These are phyloP conservation scores for Nitzschia putrida DNA, from an alignment of 108 stramenopile genomes.

Conservation along the genomic window DNA sequence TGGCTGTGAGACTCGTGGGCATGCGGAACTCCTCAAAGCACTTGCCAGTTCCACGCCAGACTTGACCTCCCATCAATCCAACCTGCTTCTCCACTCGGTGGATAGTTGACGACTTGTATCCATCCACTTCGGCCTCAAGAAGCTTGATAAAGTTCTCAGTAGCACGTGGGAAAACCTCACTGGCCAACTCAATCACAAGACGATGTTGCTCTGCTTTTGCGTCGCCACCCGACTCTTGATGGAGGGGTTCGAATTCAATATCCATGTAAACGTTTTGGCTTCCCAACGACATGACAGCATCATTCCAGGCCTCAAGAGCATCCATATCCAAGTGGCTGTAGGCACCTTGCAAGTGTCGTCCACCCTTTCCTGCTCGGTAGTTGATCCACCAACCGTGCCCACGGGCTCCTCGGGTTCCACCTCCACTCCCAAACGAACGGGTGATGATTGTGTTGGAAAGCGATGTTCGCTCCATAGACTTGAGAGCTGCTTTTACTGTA, in stretches of 20 bases:
- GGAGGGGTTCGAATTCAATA: conserved; percentile 33
- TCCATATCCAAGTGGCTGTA: conserved; percentile 67
- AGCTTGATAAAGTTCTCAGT: conserved; percentile 62
- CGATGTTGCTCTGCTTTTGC: conserved; percentile 33
- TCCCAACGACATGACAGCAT: conserved; percentile 58
- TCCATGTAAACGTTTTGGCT: conserved; percentile 42
- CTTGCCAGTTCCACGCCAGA: conserved; percentile 48
- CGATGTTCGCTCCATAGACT: too few relatives aligned
- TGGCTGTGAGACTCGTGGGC: conserved; percentile 25
- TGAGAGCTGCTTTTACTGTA: too few relatives aligned
- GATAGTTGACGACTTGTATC: conserved; percentile 54
- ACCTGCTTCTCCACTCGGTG: conserved; percentile 76
- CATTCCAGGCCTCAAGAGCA: conserved; percentile 58
- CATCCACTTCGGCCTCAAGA: conserved; percentile 41
- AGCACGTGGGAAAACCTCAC: conserved; percentile 68
- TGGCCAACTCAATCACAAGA: conserved; percentile 64
- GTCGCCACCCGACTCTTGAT: conserved; percentile 7
- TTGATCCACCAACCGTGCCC: conserved; percentile 87
- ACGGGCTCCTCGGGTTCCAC: conserved; percentile 73
- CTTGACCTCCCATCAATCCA: conserved; percentile 72
- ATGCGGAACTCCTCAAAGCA: conserved; percentile 26
- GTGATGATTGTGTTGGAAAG: background rate
- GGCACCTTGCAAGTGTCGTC: conserved; percentile 89
- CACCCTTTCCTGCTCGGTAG: conserved; percentile 82
- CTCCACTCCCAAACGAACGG: conserved; percentile 37